These are phyloP conservation scores for Phialophora verrucosa DNA, from an alignment of 2,329 filamentous ascomycete species.

Conservation along the genomic window DNA sequence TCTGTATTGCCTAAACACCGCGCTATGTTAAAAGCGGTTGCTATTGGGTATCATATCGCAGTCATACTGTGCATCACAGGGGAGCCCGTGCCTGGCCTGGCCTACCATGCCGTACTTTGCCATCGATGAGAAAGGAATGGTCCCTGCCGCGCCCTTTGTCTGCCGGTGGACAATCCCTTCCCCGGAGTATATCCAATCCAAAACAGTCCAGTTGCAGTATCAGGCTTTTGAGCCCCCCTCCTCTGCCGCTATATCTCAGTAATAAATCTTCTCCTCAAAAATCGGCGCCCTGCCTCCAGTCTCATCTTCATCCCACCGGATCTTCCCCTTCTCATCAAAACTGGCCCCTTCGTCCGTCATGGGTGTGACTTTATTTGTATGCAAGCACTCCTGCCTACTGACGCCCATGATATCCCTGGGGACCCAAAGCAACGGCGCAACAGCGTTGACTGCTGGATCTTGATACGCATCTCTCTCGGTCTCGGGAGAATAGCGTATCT, in stretches of 20 bases:
- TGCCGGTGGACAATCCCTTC: background rate
- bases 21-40: background rate
- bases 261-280: constrained; percentile 62
- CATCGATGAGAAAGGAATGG: background rate
- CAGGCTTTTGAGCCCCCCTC: background rate
- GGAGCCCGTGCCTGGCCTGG: background rate
- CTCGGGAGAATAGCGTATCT: constrained; percentile 66
- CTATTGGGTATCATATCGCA: background rate
- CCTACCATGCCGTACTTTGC: background rate
- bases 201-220: background rate
- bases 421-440: constrained; percentile 79
- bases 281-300: constrained; percentile 60
- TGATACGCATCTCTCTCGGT: constrained; percentile 72
- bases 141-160: background rate
- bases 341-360: constrained; percentile 80
- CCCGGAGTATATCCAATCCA: background rate
- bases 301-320: constrained; percentile 63
- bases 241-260: constrained; percentile 43
- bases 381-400: constrained; percentile 75
- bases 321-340: constrained; percentile 72
- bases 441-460: constrained; percentile 70
- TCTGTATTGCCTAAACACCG: background rate
- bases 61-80: background rate
- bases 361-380: constrained; percentile 72
- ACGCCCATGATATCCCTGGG: constrained; percentile 76